These are phyloP conservation scores for Colletotrichum lentis DNA, from an alignment of 2,329 filamentous ascomycete genomes.

Conservation along the genomic window DNA sequence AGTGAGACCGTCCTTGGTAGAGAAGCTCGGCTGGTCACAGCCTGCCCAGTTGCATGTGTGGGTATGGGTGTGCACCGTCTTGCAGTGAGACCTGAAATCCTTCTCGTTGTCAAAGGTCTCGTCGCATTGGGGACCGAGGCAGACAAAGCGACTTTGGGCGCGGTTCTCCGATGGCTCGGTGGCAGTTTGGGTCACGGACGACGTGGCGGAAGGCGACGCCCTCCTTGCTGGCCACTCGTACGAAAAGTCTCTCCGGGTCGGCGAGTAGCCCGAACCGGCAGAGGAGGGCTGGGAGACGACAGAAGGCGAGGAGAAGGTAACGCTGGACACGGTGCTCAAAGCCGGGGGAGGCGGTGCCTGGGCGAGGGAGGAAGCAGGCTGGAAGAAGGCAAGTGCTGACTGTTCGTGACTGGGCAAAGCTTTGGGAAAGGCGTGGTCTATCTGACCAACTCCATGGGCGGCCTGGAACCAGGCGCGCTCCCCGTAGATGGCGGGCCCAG, in stretches of 20 bases:
- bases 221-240: conserved; percentile 39
- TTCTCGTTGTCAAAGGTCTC: conserved; percentile 41
- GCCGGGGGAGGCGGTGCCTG: conserved; percentile 24
- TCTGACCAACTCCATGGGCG: conserved; percentile 8
- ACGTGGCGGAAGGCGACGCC: conserved; percentile 38
- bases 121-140: conserved; percentile 44
- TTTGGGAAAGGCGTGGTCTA: conserved; percentile 1
- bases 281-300: conserved; percentile 42
- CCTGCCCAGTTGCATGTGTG: conserved; percentile 53
- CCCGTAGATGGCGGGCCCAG: conserved; percentile 20
- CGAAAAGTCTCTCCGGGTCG: conserved; percentile 44
- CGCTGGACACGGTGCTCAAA: conserved; percentile 43
- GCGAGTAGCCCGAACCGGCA: conserved; percentile 44
- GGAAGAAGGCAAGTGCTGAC: conserved; percentile 2
- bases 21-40: conserved; percentile 49
- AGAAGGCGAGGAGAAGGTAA: conserved; percentile 41
- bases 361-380: neutral
- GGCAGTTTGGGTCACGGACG: conserved; percentile 39
- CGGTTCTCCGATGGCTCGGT: conserved; percentile 28
- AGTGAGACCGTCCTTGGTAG: conserved; percentile 49
- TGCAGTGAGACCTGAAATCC: conserved; percentile 42
- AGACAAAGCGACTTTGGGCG: conserved; percentile 39
- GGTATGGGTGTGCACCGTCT: conserved; percentile 44
- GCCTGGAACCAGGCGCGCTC: conserved; percentile 21
- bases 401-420: neutral